Percentiles rank a stretch among this genome's conserved stretches.
These are phyloP conservation scores for Babesia caballi DNA, from an alignment of 169 alveolate species.

Conservation along the genomic window DNA sequence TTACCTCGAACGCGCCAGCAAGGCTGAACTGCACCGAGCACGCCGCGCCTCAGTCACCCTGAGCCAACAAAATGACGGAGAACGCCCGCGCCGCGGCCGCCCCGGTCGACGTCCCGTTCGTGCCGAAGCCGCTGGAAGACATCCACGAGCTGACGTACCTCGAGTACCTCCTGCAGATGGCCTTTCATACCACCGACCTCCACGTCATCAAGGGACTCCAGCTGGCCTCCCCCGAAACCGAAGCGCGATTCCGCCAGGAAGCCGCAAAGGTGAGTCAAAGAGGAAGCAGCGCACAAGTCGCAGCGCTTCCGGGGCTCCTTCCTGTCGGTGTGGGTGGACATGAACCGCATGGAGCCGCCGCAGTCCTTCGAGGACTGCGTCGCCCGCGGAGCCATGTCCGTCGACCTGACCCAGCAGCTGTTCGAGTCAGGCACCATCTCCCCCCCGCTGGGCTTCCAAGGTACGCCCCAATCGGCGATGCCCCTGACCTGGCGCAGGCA, in stretches of 20 bases:
- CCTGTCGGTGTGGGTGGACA: constrained; percentile 64
- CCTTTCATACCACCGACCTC: constrained; percentile 79
- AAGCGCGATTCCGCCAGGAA: constrained; percentile 61
- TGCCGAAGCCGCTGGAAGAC: constrained; percentile 67
- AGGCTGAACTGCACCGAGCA: too few relatives aligned
- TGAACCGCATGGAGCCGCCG: constrained; percentile 70
- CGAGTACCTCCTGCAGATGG: constrained; percentile 81
- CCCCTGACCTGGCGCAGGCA: constrained; percentile 20
- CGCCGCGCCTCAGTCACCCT: not conserved
- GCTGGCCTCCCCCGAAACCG: constrained; percentile 63
- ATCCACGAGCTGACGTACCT: constrained; percentile 67
- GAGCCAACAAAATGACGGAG: not conserved
- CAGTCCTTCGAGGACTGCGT: constrained; percentile 62
- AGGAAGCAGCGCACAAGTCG: not conserved
- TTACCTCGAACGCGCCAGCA: too few relatives aligned
- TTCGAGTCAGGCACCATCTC: constrained; percentile 64
- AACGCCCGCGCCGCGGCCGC: not conserved
- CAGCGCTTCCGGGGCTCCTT: constrained; percentile 67
- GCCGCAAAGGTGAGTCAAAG: constrained; percentile 44
- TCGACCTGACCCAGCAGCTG: constrained; percentile 53
- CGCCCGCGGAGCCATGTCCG: not conserved
- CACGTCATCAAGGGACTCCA: constrained; percentile 78
- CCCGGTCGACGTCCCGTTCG: constrained; percentile 37
- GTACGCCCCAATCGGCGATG: not conserved
- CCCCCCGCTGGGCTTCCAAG: constrained; percentile 74